A percentile compares a stretch with the other conserved stretches of the same genome.
Evolutionary conservation across 306 rosid genomes (phyloP).

Genomic region (Trichosanthes truncata): DNA sequence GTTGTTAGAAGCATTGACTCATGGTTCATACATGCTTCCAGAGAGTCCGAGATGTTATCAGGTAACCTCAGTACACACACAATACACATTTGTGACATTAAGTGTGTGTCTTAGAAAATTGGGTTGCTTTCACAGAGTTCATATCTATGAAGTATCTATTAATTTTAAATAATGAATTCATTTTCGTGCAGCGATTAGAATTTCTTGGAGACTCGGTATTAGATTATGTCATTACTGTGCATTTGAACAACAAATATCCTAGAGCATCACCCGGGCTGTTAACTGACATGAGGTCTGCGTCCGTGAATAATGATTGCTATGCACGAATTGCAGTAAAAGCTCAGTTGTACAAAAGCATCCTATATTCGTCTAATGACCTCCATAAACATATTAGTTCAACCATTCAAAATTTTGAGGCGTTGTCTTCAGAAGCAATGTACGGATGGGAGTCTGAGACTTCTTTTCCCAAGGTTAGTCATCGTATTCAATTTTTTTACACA

Average conservation of each 20-base stretch:
- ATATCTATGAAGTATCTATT: neutral
- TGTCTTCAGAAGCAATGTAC: slow-evolving; percentile 33
- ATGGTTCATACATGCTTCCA: slow-evolving; percentile 87
- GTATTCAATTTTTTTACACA: neutral
- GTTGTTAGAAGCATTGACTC: slow-evolving; percentile 77
- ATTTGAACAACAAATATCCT: slow-evolving; percentile 47
- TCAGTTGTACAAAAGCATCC: slow-evolving; percentile 51
- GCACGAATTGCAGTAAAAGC: slow-evolving; percentile 53
- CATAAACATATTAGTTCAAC: slow-evolving; percentile 37
- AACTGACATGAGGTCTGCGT: slow-evolving; percentile 75
- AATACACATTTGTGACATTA: neutral
- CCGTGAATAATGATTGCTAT: slow-evolving; percentile 66
- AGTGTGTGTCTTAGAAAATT: neutral
- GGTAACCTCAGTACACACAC: slow-evolving; percentile 25
- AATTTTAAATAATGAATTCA: neutral
- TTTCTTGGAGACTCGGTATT: slow-evolving; percentile 69
- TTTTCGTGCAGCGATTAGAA: slow-evolving; percentile 56
- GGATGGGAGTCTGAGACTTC: slow-evolving; percentile 64
- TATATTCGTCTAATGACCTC: slow-evolving; percentile 40
- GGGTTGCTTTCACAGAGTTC: neutral
- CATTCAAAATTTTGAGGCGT: slow-evolving; percentile 16
- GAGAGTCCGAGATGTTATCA: slow-evolving; percentile 79
- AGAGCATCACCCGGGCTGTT: slow-evolving; percentile 54
- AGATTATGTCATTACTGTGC: slow-evolving; percentile 55
- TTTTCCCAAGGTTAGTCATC: slow-evolving; percentile 59